A percentile compares a stretch with the other conserved stretches of the same genome.
Evolutionary conservation across 805 yeast species (phyloP).

Genomic region (Naumovozyma castellii): DNA sequence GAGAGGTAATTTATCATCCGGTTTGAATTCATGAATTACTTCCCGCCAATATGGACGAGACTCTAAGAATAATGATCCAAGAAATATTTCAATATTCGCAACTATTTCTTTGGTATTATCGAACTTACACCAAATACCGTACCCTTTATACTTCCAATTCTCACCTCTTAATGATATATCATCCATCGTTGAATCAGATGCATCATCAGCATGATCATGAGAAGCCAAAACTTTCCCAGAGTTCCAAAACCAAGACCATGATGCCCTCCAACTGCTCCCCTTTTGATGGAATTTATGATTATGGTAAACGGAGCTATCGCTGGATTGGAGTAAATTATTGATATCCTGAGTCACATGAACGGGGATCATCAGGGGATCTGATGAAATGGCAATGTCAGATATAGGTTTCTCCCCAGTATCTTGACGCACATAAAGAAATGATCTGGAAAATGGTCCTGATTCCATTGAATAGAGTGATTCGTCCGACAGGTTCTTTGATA

Average conservation of each 20-base stretch:
- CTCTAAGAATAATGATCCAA: constrained; percentile 48
- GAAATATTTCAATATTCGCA: constrained; percentile 41
- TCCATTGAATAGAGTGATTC: constrained; percentile 10
- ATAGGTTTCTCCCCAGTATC: constrained; percentile 26
- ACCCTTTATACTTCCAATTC: constrained; percentile 37
- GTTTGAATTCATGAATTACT: constrained; percentile 13
- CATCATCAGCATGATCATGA: neutral
- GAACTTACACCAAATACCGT: constrained; percentile 51
- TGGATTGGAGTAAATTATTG: constrained; percentile 8
- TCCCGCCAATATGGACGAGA: constrained; percentile 51
- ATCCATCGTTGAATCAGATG: constrained; percentile 4
- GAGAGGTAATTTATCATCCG: constrained; percentile 1
- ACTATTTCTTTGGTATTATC: constrained; percentile 28
- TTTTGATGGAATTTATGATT: constrained; percentile 15
- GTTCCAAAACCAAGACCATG: neutral
- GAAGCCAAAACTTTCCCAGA: too few relatives aligned
- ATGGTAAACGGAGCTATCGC: constrained; percentile 29
- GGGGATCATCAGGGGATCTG: constrained; percentile 30
- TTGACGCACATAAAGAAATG: constrained; percentile 24
- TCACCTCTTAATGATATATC: constrained; percentile 5
- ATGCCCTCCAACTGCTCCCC: neutral
- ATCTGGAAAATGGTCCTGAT: constrained; percentile 13
- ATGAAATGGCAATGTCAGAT: constrained; percentile 37
- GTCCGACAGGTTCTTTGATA: constrained; percentile 18
- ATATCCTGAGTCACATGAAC: constrained; percentile 30